Percentiles rank a stretch among this genome's conserved stretches.
phyloP scores from a whole-genome alignment of 371 early-diverging fungal genomes.

The Parasitella parasitica region DNA sequence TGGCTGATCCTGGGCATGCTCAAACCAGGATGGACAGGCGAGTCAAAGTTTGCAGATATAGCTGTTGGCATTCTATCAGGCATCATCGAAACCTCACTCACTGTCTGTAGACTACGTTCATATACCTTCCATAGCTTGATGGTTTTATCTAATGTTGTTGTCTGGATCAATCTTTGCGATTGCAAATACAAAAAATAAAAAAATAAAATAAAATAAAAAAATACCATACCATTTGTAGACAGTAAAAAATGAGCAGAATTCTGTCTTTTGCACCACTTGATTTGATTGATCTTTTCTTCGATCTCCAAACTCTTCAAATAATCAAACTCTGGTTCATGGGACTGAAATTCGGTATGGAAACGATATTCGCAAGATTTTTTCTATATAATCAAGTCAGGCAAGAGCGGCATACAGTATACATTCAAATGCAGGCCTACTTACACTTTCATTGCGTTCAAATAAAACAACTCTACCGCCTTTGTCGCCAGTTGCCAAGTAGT shows the following conservation, averaged over 20 bases:
- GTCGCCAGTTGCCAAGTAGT: constrained; percentile 91
- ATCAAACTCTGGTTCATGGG: constrained; percentile 96
- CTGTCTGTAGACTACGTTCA: constrained; percentile 82
- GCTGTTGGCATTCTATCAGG: constrained; percentile 37
- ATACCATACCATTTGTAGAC: constrained; percentile 79
- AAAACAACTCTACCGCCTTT: constrained; percentile 91
- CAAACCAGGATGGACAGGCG: constrained; percentile 24
- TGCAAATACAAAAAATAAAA: too few species aligned
- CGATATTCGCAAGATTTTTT: constrained; percentile 92
- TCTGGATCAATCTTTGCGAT: too few species aligned
- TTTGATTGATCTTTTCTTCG: constrained; percentile 95
- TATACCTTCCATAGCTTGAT: constrained; percentile 94
- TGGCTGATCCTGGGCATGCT: constrained; percentile 74
- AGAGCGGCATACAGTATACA: too few species aligned
- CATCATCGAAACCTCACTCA: constrained; percentile 73
- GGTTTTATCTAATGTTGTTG: constrained; percentile 75
- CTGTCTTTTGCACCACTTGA: constrained; percentile 83
- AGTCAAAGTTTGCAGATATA: constrained; percentile 3
- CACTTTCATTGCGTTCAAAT: constrained; percentile 76
- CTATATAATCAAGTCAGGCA: too few species aligned
- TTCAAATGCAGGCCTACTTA: not conserved
- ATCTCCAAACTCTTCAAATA: constrained; percentile 95
- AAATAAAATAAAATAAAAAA: too few species aligned
- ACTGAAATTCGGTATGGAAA: constrained; percentile 93
- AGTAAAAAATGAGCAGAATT: constrained; percentile 88